These are phyloP conservation scores for Cordyceps cicadae DNA, from an alignment of 2,329 filamentous ascomycete genomes.

Conservation along the genomic window DNA sequence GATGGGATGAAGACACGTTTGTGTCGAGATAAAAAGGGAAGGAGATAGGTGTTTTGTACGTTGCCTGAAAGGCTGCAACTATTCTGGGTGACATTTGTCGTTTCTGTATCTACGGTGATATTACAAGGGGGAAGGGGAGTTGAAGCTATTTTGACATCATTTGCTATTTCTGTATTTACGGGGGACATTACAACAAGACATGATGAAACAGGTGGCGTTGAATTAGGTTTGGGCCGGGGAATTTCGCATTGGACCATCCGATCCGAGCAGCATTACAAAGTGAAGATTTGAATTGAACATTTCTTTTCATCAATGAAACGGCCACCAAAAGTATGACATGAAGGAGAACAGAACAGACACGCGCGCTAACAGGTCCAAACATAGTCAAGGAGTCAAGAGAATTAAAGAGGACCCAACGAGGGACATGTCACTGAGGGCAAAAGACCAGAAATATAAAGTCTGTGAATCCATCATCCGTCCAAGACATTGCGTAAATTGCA, in stretches of 20 bases:
- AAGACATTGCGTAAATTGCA: constrained; percentile 1
- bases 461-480: neutral
- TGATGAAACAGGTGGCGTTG: neutral
- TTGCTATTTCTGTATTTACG: no score
- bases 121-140: no score
- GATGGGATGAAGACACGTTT: neutral
- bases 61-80: no score
- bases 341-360: neutral
- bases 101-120: no score
- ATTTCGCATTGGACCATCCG: neutral
- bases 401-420: neutral
- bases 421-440: no score
- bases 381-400: neutral
- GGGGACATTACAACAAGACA: neutral
- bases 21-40: neutral
- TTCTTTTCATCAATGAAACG: neutral
- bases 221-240: no score
- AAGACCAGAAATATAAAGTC: neutral
- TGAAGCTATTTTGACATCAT: no score
- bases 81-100: no score
- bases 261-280: neutral
- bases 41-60: no score
- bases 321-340: neutral
- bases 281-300: neutral
- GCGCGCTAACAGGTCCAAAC: neutral